Evolutionary conservation across 23 red algal species (phyloP).

Genomic region (Gracilaria gracilis): DNA sequence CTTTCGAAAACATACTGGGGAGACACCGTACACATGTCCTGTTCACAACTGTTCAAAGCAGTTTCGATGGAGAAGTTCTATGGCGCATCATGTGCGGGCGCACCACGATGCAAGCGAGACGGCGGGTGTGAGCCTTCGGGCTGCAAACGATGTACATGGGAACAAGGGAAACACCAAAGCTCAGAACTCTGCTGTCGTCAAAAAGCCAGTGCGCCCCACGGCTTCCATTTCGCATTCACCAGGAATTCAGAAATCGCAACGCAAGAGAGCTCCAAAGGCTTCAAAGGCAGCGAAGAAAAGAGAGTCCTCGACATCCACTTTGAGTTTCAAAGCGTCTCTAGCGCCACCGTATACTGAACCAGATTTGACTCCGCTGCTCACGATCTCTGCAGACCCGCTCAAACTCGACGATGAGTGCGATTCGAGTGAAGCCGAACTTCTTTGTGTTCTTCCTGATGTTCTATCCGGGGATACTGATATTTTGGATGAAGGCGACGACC

Average conservation of each 20-base stretch:
- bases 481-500: background rate
- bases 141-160: background rate
- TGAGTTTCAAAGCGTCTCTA: background rate
- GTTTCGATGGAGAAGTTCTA: constrained; percentile 73
- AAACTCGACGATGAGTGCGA: background rate
- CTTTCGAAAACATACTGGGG: constrained; percentile 85
- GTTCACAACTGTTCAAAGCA: constrained; percentile 62
- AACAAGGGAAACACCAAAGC: background rate
- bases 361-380: constrained; percentile 3
- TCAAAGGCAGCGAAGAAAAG: constrained; percentile 9
- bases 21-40: constrained; percentile 83
- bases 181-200: background rate
- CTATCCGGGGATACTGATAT: constrained; percentile 17
- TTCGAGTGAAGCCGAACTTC: constrained; percentile 2
- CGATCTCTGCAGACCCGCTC: constrained; percentile 3
- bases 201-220: background rate
- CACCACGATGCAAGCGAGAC: constrained; percentile 55
- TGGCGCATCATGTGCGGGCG: constrained; percentile 73
- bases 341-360: background rate
- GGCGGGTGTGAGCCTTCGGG: constrained; percentile 6
- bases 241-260: constrained; percentile 18
- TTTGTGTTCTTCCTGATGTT: constrained; percentile 7
- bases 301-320: background rate
- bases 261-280: background rate
- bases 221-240: background rate